These are phyloP conservation scores for Babesia divergens DNA, from an alignment of 169 alveolate species.

Conservation along the genomic window DNA sequence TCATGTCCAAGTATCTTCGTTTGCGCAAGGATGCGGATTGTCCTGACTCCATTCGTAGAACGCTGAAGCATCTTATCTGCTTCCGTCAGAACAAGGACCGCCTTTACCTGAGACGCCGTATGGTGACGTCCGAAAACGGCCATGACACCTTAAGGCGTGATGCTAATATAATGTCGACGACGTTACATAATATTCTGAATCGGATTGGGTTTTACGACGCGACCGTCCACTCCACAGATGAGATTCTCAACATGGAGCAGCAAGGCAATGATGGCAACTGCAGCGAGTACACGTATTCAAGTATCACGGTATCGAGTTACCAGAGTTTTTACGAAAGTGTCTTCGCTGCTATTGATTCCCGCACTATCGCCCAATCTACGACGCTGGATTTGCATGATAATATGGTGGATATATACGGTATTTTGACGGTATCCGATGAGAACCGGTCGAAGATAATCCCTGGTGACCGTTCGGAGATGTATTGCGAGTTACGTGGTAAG, in stretches of 20 bases:
- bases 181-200: background rate
- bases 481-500: conserved; percentile 42
- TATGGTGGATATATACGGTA: conserved; percentile 39
- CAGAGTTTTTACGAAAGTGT: conserved; percentile 26
- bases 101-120: conserved; percentile 21
- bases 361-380: background rate
- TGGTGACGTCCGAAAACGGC: background rate
- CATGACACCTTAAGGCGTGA: background rate
- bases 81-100: conserved; percentile 12
- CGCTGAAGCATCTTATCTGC: conserved; percentile 60
- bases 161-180: background rate
- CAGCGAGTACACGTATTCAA: conserved; percentile 57
- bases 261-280: background rate
- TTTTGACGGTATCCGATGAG: conserved; percentile 51
- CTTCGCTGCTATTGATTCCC: background rate
- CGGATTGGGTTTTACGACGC: background rate
- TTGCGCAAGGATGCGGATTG: conserved; percentile 43
- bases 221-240: background rate
- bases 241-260: background rate
- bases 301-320: conserved; percentile 52
- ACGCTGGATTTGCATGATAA: background rate
- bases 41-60: conserved; percentile 4
- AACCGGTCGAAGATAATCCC: conserved; percentile 8
- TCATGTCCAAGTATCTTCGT: conserved; percentile 35
- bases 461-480: background rate